Base-by-base conservation (phyloP, 257 asterid species). In the Jacaranda mimosifolia region DNA sequence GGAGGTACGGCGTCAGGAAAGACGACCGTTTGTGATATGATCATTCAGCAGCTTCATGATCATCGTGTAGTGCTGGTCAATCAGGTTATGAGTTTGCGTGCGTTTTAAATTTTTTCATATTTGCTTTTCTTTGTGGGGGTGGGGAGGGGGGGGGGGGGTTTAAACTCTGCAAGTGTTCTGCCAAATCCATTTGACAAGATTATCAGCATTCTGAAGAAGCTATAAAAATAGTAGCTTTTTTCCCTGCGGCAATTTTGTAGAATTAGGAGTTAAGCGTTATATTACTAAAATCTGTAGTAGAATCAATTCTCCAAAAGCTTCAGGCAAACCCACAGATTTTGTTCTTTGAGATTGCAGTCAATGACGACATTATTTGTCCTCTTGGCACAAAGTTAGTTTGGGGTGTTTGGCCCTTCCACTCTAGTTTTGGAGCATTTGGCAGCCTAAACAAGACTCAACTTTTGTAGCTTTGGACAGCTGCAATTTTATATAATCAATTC, bases 1-100 rank as follows among this genome's bases (percentile, higher is more conserved):
- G 99, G 99, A 40, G 99, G 99, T 21, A 96, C 99, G 57, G 99
- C 99, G 6, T 96, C 99, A 0, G 99, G 98, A 52, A 96, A 96
- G 82, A 91, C 98, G 9, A 96, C 99, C 0, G 99, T 96, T 18
- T 96, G 99, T 78, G 99, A 96, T 80, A 91, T 96, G 99, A 96
- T 96, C 80, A 96, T 96, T 77, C 99, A 96, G 83, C 99, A 93
- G 86, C 97, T 96, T 70, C 99, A 96, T 62, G 99, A 96, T 87
- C 99, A 96, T 70, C 99, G 98, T 11, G 96, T 96, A 38, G 97
- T 96, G 76, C 97, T 96, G 13, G 94, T 96, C 77, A 91, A 88
- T 83, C 99, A 96, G 97, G 97, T 93, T 26, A 36, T 73, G 40
- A 10, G 32, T 39, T 45, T 57, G 62, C 69, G 66, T 70, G 57